Evolutionary conservation across 176 grass and related monocot genomes (phyloP).

Genomic region (Ananas comosus): DNA sequence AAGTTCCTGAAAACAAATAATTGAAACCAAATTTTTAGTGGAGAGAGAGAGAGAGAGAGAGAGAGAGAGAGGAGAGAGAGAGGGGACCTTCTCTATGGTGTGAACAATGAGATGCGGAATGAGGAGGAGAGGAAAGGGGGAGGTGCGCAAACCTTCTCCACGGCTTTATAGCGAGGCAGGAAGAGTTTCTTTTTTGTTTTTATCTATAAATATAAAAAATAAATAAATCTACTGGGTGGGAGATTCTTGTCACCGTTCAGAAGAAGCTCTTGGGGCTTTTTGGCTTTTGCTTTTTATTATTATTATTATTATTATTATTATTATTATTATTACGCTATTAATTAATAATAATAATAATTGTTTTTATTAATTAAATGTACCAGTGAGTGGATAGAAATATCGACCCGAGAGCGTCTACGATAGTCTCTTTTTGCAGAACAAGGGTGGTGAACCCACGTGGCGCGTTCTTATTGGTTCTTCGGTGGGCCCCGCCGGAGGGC

Average conservation of each 20-base stretch:
- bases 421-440: conserved; percentile 52
- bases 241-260: conserved; percentile 48
- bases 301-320: not conserved
- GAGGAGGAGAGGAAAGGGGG: conserved; percentile 47
- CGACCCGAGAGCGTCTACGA: conserved; percentile 31
- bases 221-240: not conserved
- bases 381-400: too few relatives aligned
- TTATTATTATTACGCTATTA: too few relatives aligned
- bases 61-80: too few relatives aligned
- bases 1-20: too few relatives aligned
- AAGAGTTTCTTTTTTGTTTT: conserved; percentile 30
- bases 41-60: too few relatives aligned
- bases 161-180: conserved; percentile 51
- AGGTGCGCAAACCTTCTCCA: conserved; percentile 14
- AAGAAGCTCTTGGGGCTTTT: conserved; percentile 62
- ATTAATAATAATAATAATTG: too few relatives aligned
- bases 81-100: not conserved
- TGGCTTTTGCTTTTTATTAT: conserved; percentile 43
- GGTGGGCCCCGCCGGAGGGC: conserved; percentile 46
- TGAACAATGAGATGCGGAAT: not conserved
- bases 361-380: too few relatives aligned
- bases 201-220: conserved; percentile 7
- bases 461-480: conserved; percentile 27
- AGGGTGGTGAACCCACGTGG: conserved; percentile 23
- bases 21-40: too few relatives aligned